These are phyloP conservation scores for Pseudogymnoascus sp. DNA, from an alignment of 2,329 filamentous ascomycete genomes.

Conservation along the genomic window DNA sequence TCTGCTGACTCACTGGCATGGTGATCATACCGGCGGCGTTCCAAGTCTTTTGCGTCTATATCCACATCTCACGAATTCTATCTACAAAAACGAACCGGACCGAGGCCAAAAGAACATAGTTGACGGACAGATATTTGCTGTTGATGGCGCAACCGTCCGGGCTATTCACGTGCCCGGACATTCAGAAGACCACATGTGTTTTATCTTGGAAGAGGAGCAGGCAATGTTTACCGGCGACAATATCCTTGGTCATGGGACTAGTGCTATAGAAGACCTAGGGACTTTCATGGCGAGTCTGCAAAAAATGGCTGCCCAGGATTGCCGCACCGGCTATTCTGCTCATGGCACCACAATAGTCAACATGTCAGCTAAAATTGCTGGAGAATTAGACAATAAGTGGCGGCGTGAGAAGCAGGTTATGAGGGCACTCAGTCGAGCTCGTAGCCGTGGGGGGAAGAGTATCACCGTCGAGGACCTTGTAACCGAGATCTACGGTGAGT, in stretches of 20 bases:
- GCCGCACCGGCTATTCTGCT: conserved; percentile 67
- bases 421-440: conserved; percentile 28
- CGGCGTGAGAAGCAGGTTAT: conserved; percentile 62
- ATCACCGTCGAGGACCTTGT: conserved; percentile 60
- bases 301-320: conserved; percentile 55
- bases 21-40: conserved; percentile 72
- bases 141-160: conserved; percentile 55
- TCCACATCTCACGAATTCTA: conserved; percentile 41
- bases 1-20: conserved; percentile 77
- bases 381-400: conserved; percentile 67
- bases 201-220: conserved; percentile 64
- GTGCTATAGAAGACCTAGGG: conserved; percentile 67
- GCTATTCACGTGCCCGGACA: conserved; percentile 63
- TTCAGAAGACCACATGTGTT: conserved; percentile 69
- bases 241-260: conserved; percentile 73
- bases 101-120: conserved; percentile 42
- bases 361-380: conserved; percentile 61
- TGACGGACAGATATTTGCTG: conserved; percentile 42
- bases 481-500: conserved; percentile 67
- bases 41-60: conserved; percentile 53
- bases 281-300: conserved; percentile 58
- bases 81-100: conserved; percentile 57
- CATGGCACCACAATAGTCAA: conserved; percentile 73
- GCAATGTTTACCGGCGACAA: conserved; percentile 83
- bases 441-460: conserved; percentile 27